A percentile compares a stretch with the other conserved stretches of the same genome.
Conservation (phyloP, 2,329 filamentous ascomycete genomes). For the Botrytis tulipae region DNA sequence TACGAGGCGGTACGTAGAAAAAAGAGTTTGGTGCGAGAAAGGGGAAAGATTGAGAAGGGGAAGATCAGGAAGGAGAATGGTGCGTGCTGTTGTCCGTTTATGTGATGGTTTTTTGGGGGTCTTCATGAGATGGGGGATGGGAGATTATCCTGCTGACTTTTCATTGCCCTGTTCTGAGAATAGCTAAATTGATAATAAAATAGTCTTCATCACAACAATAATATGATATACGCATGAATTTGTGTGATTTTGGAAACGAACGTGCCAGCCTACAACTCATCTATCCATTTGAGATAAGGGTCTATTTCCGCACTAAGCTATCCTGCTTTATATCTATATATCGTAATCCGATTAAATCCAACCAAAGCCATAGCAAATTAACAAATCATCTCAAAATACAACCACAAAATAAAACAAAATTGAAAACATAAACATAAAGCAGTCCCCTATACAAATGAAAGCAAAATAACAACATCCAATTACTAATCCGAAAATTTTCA, state of each 20-base stretch:
- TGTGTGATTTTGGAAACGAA: not conserved
- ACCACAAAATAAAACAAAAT: not conserved
- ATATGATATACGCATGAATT: not conserved
- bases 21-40: not conserved
- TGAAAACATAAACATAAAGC: not conserved
- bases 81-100: not conserved
- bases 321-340: too few relatives aligned
- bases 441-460: not conserved
- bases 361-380: too few relatives aligned
- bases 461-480: not conserved
- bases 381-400: not conserved
- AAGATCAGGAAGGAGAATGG: not conserved
- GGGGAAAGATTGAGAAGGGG: not conserved
- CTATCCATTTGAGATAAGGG: rapidly evolving
- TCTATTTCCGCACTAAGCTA: too few relatives aligned
- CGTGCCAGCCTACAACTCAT: rapidly evolving
- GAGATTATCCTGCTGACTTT: not conserved
- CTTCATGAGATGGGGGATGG: not conserved
- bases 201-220: not conserved
- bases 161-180: not conserved
- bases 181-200: not conserved
- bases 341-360: too few relatives aligned
- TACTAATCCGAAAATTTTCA: not conserved
- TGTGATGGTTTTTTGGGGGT: not conserved
- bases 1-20: not conserved